Base-by-base conservation (phyloP, 176 grass and related monocot genomes). In the Rhipidocladum racemiflorum region DNA sequence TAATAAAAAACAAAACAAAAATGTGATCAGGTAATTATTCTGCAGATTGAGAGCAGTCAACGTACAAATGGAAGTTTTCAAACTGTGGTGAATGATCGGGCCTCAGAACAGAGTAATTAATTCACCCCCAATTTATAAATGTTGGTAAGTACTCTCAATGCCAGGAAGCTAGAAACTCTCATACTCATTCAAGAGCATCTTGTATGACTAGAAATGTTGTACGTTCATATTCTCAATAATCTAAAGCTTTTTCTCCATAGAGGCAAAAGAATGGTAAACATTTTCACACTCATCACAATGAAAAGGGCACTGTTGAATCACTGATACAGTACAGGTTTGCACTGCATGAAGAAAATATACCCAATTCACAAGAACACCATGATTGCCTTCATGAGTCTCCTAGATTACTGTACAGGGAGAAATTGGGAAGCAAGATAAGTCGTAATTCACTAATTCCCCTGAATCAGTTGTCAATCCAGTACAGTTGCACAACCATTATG, bases 31-130 rank as follows among this genome's bases (percentile, higher is more conserved):
- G 51, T 30, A 44, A 68, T 46, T 84, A 67, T 72, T 80, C 49
- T 73, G 17, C 72, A 90, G 25, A 44, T 64, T 68, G 42, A 79
- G 76, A 76, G 21, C 85, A 61, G 61, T 49, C 46, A 32, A 17
- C 24, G 40, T 40, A 74, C 18, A 75, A 61, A 62, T 23, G 21
- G 61, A 61, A 74, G 13, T 65, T 32, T 64, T 36, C 12, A 27
- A 35, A 53, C 24, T 15, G 30, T 62, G 17, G 2, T 63, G 30
- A 51, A 13, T 74, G 24, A 20, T 72, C 51, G 44, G 14, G 57
- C 29, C 80, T 64, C 14, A 28, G 56, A 9, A 75, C 9, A 53
- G 36, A 60, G 50, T 68, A 48, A 29, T 23, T 66, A 65, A 39
- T 57, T 16, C 21, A 45, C 40, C 27, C 18, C 0, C 36, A 30